phyloP scores from a whole-genome alignment of 306 rosid genomes.

The Ormosia semicastrata region DNA sequence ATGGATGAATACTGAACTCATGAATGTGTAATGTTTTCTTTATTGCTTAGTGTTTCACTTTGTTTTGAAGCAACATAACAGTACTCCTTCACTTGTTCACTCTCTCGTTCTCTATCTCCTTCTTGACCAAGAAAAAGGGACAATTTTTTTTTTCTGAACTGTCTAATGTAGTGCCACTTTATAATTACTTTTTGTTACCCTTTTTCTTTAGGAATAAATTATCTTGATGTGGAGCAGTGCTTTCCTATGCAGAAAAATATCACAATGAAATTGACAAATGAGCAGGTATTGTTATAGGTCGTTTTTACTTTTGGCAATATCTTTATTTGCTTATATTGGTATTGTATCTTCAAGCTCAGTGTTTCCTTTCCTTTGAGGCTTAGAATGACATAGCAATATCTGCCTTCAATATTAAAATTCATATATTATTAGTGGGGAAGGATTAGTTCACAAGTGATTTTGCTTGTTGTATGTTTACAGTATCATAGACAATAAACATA shows the following conservation, averaged over 20 bases:
- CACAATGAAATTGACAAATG: slow-evolving; percentile 68
- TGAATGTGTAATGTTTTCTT: slow-evolving; percentile 1
- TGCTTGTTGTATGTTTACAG: not conserved
- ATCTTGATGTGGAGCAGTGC: slow-evolving; percentile 78
- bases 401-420: not conserved
- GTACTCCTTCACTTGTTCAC: slow-evolving; percentile 10
- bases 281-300: slow-evolving; percentile 55
- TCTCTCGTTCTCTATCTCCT: not conserved
- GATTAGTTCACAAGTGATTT: slow-evolving; percentile 21
- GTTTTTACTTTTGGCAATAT: not conserved
- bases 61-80: not conserved
- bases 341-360: not conserved
- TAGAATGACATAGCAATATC: not conserved
- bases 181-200: slow-evolving; percentile 21
- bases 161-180: slow-evolving; percentile 23
- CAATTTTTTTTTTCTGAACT: not conserved
- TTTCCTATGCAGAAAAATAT: slow-evolving; percentile 81
- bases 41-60: slow-evolving; percentile 15
- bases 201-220: slow-evolving; percentile 45
- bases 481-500: slow-evolving; percentile 19
- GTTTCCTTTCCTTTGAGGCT: slow-evolving; percentile 13
- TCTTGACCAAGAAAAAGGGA: not conserved
- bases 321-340: slow-evolving; percentile 10
- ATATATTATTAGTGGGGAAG: not conserved
- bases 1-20: slow-evolving; percentile 12